Base-by-base conservation (phyloP, 2,329 filamentous ascomycete genomes). In the Colletotrichum orchidophilum region DNA sequence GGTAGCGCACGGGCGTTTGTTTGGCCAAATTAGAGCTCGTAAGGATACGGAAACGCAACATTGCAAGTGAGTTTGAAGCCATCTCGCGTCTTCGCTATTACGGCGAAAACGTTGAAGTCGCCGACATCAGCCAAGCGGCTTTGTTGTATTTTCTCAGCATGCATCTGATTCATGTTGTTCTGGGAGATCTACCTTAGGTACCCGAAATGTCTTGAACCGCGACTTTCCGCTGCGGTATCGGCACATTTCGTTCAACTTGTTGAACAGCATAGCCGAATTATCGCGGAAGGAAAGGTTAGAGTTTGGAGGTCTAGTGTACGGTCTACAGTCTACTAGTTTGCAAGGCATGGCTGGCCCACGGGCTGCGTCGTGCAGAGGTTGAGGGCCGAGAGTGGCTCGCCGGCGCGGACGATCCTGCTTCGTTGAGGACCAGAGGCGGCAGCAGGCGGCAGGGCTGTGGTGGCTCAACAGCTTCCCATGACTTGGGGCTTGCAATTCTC, bases 381-480 rank as follows among this genome's bases (percentile, higher is more conserved):
- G 66, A 39, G 61, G 42, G 50, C 39, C 67, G 64, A 42, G 52
- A 57, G 29, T 42, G 39, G 57, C 67, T 70, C 67, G 61, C 67
- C 67, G 50, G 26, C 63, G 27, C 39, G 39, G 66, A 55, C 54
- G 26, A 53, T 53, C n/a, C 53, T 64, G 63, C 58, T 71, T 71
- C 58, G 68, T 71, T 71, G 68, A 64, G 68, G 59, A 27, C 21
- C 21, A 24, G 21, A 24, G 24, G 24, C 11, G 46, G 15, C 12
- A 9, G 29, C 18, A 53, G 24, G 35, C 42, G 58, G 21, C 62
- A 71, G 64, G 68, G 63, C 68, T 71, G 59, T 27, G 62, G 53
- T 63, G 52, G 58, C 68, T 71, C 68, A 71, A 71, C 68, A 71
- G 68, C 52, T 68, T 61, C 29, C 49, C 15, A 35, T 35, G 64